A percentile compares a stretch with the other conserved stretches of the same genome.
These are phyloP conservation scores for Phytophthora crassamura DNA, from an alignment of 352 stramenopile species.

Conservation along the genomic window DNA sequence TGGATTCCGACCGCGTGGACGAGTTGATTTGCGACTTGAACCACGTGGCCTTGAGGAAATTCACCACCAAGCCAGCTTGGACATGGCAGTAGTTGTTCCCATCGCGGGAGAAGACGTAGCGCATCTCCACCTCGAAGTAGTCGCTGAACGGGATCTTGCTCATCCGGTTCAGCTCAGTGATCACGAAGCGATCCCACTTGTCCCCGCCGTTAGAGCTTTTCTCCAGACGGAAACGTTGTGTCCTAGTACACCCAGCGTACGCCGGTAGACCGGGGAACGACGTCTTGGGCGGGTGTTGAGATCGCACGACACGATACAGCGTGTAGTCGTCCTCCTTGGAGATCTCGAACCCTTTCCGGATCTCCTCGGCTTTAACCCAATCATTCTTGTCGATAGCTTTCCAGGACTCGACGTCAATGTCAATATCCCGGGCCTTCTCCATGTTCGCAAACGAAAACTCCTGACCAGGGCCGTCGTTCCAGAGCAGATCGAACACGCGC, in stretches of 20 bases:
- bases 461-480: conserved; percentile 62
- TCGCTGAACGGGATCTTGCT: conserved; percentile 81
- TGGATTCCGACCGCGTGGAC: conserved; percentile 74
- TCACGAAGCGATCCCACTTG: conserved; percentile 65
- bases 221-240: conserved; percentile 61
- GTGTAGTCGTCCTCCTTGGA: conserved; percentile 62
- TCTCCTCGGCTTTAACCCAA: conserved; percentile 15
- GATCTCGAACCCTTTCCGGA: conserved; percentile 50
- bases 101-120: conserved; percentile 79
- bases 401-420: conserved; percentile 71
- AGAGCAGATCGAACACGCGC: conserved; percentile 71
- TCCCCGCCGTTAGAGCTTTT: conserved; percentile 46
- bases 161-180: conserved; percentile 73
- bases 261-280: conserved; percentile 65
- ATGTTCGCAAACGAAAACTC: conserved; percentile 59
- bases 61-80: conserved; percentile 71
- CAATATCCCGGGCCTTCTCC: conserved; percentile 69
- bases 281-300: conserved; percentile 66
- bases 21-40: conserved; percentile 88
- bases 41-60: conserved; percentile 85
- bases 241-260: conserved; percentile 55
- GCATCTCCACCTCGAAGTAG: conserved; percentile 86
- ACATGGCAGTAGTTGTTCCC: conserved; percentile 80
- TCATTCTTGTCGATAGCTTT: conserved; percentile 46
- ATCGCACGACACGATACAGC: conserved; percentile 50